A percentile compares a stretch with the other conserved stretches of the same genome.
These are phyloP conservation scores for Endotrypanum monterogeii DNA, from an alignment of 208 protist genomes.

Conservation along the genomic window DNA sequence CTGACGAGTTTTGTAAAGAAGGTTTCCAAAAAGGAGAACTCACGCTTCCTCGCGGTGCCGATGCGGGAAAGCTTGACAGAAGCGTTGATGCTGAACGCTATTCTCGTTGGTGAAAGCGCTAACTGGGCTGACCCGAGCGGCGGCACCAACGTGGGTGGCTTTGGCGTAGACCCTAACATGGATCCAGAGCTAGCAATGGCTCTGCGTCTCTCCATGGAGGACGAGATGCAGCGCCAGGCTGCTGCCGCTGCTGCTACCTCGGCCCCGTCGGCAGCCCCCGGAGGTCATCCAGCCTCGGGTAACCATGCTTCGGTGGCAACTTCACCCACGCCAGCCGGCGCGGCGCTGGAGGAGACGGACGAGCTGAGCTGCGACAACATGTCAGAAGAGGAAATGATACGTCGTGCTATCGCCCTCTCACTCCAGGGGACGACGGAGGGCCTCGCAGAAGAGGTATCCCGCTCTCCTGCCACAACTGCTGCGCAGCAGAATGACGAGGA, in stretches of 20 bases:
- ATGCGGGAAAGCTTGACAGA: conserved; percentile 89
- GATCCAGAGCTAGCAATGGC: conserved; percentile 96
- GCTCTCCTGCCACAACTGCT: not conserved
- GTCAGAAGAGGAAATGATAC: conserved; percentile 89
- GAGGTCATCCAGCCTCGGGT: conserved; percentile 2
- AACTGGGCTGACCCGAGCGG: conserved; percentile 22
- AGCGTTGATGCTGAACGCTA: conserved; percentile 90
- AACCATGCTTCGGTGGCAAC: conserved; percentile 13
- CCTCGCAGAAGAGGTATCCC: not conserved
- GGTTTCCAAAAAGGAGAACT: conserved; percentile 87
- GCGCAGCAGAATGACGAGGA: conserved; percentile 40
- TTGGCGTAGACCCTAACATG: conserved; percentile 90
- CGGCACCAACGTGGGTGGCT: conserved; percentile 40
- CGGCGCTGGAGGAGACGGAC: not conserved
- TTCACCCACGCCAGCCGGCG: conserved; percentile 3
- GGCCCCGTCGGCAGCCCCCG: conserved; percentile 30
- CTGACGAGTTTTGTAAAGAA: conserved; percentile 92
- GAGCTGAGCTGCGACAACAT: conserved; percentile 57
- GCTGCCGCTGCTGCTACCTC: conserved; percentile 44
- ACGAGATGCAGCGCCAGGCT: conserved; percentile 91
- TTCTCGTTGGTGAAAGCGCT: conserved; percentile 71
- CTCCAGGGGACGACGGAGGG: conserved; percentile 51
- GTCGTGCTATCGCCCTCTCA: conserved; percentile 75
- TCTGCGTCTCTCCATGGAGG: conserved; percentile 95
- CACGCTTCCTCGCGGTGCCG: conserved; percentile 84